Base-by-base conservation (phyloP, 345 rosid species). In the Angophora floribunda region DNA sequence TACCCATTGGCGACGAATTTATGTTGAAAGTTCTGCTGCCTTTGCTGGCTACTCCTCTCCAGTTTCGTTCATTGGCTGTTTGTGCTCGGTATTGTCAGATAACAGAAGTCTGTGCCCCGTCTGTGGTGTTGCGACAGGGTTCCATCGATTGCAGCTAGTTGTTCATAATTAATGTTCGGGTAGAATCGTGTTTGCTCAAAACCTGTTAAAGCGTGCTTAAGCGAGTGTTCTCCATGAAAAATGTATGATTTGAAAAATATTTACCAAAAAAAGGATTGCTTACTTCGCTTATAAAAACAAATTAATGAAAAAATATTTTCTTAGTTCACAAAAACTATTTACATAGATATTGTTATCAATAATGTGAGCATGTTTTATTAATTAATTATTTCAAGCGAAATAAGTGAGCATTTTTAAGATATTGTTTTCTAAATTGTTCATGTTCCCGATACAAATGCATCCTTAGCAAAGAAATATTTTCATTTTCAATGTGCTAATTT, bases 361-460 rank as follows among this genome's bases (percentile, higher is more conserved):
- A 53, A 53, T 53, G 26, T 19, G 2, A 53, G 21, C 21, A 4
- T 21, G 19, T 55, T 55, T 55, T 21, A 55, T 8, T 22, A 26
- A 55, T 12, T 22, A 55, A 22, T 55, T 55, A 1, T 21, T 55
- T 55, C 6, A 4, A 55, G 0, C 2, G 2, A 22, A 55, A 55
- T 1, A 55, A 51, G 0, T 0, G 5, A 55, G 21, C 28, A 55
- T 21, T 22, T 22, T 55, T 55, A 21, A 22, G 0, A 55, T 55
- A 4, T 21, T 22, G 22, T 22, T 55, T 22, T 53, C 0, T 0
- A 3, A 52, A 17, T 16, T 52, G 19, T 52, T 52, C 1, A 3
- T 16, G 6, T 6, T 55, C 9, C 28, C 0, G 0, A 8, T 55
- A 8, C 2, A 21, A 3, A 22, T 55, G 59, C 3, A 59, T 3